Evolutionary conservation across 164 flowering plant species (phyloP).

Genomic region (Brasenia schreberi): DNA sequence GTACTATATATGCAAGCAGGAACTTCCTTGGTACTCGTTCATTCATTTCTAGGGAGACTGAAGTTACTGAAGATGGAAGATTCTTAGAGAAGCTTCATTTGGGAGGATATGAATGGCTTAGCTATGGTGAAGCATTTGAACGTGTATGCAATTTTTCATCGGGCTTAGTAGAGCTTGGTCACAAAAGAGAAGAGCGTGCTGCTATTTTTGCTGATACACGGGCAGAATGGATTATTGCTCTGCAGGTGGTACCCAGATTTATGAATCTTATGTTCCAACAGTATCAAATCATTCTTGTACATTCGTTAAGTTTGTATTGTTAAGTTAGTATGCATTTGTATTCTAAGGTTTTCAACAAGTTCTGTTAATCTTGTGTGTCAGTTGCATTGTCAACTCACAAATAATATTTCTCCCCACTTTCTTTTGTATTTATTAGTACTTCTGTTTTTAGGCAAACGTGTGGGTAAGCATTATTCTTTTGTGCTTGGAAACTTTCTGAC

Average conservation of each 20-base stretch:
- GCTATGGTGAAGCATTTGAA: constrained; percentile 61
- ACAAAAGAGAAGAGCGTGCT: constrained; percentile 57
- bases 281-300: too few species aligned
- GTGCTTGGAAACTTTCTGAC: not conserved
- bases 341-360: not conserved
- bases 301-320: too few species aligned
- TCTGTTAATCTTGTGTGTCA: not conserved
- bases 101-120: constrained; percentile 82
- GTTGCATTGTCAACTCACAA: too few species aligned
- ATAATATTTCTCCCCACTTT: too few species aligned
- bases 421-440: too few species aligned
- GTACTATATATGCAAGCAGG: constrained; percentile 31
- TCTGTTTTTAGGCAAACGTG: too few species aligned
- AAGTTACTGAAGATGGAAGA: constrained; percentile 50
- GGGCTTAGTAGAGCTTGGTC: constrained; percentile 76
- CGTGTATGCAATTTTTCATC: constrained; percentile 64
- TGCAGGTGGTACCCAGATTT: constrained; percentile 43
- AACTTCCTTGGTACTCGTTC: constrained; percentile 62
- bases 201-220: constrained; percentile 96
- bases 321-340: not conserved
- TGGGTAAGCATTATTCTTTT: too few species aligned
- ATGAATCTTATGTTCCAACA: too few species aligned
- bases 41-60: constrained; percentile 50
- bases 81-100: constrained; percentile 90
- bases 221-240: constrained; percentile 85